Evolutionary conservation across 164 flowering plant species (phyloP), one percentile per base, ranked within the genome.

Genomic region (Kalanchoe fedtschenkoi): DNA sequence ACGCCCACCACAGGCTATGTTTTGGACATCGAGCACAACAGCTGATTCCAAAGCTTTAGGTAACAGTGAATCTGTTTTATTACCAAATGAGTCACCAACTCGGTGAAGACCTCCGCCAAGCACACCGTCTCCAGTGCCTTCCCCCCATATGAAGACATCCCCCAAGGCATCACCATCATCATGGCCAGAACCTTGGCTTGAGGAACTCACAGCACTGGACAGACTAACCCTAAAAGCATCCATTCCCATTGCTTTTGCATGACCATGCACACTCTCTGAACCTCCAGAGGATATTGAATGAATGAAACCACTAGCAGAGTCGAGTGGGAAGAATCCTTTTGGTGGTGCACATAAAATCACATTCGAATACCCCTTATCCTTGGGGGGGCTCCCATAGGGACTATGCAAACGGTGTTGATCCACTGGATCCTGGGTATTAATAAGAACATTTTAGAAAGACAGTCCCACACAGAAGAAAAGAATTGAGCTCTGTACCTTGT

Each of bases 61-160:
- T 64, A 88, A 54, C 37, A 85, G 63, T 53, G 97, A 83, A 72
- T 93, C 99, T 80, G 83, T 78, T 76, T 88, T 88, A 42, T 60
- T 51, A 69, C 81, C 83, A 46, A 74, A 66, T 63, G 61, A 73
- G 75, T 75, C 81, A 29, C 95, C 89, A 61, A 71, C 75, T 77
- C 71, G 79, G 63, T 80, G 85, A 53, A 63, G 24, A 64, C 97
- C 97, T 72, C 95, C 96, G 62, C 97, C 97, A 62, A 90, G 54
- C 69, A 87, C 78, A 56, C 92, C 96, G 70, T 93, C 97, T 19
- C 95, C 97, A 9, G 80, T 83, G 32, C 92, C 83, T 71, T 93
- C 99, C 1, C 99, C 99, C 99, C 99, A 93, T 41, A 93, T 84
- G 75, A 88, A 93, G 72, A 90, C 97, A 79, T 93, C 99, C 22